Conservation (phyloP, 1,284 basidiomycete species). For the Lentinula novae-zelandiae region DNA sequence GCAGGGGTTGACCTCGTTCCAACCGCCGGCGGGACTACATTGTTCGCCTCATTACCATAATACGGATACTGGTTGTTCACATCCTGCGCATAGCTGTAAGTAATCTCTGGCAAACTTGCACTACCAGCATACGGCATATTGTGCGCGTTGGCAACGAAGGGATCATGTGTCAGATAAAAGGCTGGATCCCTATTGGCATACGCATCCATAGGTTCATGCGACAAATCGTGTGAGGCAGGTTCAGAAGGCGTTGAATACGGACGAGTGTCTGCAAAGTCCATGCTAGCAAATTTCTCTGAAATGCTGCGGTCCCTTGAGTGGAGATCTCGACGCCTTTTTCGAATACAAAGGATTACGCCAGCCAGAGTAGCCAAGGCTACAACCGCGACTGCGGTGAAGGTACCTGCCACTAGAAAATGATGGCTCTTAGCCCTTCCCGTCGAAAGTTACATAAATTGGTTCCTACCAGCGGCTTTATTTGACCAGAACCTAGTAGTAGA, state of each 20-base stretch:
- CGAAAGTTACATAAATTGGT: background rate
- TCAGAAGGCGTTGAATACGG: slow-evolving; percentile 22
- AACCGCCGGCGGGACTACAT: background rate
- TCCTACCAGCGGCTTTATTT: slow-evolving; percentile 33
- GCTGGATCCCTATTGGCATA: slow-evolving; percentile 10
- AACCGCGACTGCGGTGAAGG: slow-evolving; percentile 37
- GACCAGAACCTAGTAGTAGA: slow-evolving; percentile 37
- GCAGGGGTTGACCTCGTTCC: slow-evolving; percentile 1
- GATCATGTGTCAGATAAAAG: slow-evolving; percentile 7
- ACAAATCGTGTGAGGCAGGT: slow-evolving; percentile 21
- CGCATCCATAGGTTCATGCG: slow-evolving; percentile 25
- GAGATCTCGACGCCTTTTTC: slow-evolving; percentile 23
- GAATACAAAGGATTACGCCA: slow-evolving; percentile 21
- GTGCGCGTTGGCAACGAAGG: slow-evolving; percentile 1
- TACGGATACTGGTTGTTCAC: slow-evolving; percentile 15
- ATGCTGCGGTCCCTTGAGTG: slow-evolving; percentile 9
- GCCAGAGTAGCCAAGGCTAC: slow-evolving; percentile 23
- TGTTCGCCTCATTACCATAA: slow-evolving; percentile 6
- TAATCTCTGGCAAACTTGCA: slow-evolving; percentile 13
- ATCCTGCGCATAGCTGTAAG: slow-evolving; percentile 15
- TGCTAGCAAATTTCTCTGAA: slow-evolving; percentile 22
- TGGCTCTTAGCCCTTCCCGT: background rate
- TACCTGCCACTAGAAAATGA: slow-evolving; percentile 35
- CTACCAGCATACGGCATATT: slow-evolving; percentile 1
- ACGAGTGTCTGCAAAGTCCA: slow-evolving; percentile 18